Percentiles rank a stretch among this genome's conserved stretches.
These are phyloP conservation scores for Nidularia pulvinata DNA, from an alignment of 768 basidiomycete species.

Conservation along the genomic window DNA sequence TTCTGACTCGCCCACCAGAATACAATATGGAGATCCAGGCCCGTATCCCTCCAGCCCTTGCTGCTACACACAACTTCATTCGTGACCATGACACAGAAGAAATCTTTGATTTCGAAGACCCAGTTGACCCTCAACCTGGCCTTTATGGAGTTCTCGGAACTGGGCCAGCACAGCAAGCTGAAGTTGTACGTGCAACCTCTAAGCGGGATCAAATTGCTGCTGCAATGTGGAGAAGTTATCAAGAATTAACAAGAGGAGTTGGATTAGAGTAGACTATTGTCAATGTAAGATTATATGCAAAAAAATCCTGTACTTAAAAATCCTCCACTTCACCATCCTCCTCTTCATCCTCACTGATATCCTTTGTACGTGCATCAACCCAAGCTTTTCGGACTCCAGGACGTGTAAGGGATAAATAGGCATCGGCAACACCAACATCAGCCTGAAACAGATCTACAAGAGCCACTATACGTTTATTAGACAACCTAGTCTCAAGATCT, in stretches of 20 bases:
- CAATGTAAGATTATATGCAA: background rate
- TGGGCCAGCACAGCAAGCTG: background rate
- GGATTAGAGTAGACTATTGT: background rate
- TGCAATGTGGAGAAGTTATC: constrained; percentile 25
- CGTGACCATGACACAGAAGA: constrained; percentile 22
- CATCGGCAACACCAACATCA: constrained; percentile 1
- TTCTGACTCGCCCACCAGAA: constrained; percentile 14
- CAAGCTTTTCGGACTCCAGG: constrained; percentile 1
- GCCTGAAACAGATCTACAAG: constrained; percentile 4
- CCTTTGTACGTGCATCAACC: too few species aligned
- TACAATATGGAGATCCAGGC: constrained; percentile 22
- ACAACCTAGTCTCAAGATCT: background rate
- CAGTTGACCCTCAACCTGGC: background rate
- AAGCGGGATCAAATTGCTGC: constrained; percentile 20
- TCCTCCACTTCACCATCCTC: too few species aligned
- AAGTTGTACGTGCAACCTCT: constrained; percentile 7
- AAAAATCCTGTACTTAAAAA: too few species aligned
- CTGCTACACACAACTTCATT: constrained; percentile 29
- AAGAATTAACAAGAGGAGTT: constrained; percentile 1
- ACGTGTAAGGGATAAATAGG: constrained; percentile 1
- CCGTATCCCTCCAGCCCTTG: constrained; percentile 18
- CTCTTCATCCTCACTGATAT: too few species aligned
- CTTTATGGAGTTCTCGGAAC: constrained; percentile 2
- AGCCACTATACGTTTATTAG: background rate
- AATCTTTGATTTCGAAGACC: constrained; percentile 8